Conservation (phyloP, 345 rosid genomes). For the Hypericum perforatum region DNA sequence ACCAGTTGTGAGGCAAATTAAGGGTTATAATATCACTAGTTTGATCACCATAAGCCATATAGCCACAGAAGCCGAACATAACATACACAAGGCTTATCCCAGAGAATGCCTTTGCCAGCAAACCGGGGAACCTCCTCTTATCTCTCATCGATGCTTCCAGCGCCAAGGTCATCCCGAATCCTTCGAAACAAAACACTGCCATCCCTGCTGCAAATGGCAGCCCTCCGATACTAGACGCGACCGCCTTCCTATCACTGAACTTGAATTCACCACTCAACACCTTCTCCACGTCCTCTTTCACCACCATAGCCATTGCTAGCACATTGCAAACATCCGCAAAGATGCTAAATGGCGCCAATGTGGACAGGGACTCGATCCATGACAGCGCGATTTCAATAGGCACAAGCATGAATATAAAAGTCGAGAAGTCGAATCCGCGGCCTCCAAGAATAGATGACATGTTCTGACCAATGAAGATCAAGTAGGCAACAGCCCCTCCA, state of each 20-base stretch:
- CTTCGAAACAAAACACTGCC: conserved; percentile 92
- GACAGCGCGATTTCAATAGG: conserved; percentile 68
- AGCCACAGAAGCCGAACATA: conserved; percentile 68
- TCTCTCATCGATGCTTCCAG: conserved; percentile 78
- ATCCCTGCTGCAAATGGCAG: conserved; percentile 83
- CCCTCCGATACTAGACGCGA: conserved; percentile 49
- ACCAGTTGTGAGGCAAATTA: conserved; percentile 68
- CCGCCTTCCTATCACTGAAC: conserved; percentile 56
- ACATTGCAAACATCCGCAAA: conserved; percentile 75
- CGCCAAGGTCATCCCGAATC: conserved; percentile 86
- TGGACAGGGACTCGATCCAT: conserved; percentile 64
- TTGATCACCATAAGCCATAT: conserved; percentile 83
- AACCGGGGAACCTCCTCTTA: conserved; percentile 40
- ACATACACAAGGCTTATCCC: conserved; percentile 57
- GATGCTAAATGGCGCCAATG: conserved; percentile 73
- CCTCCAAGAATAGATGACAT: conserved; percentile 47
- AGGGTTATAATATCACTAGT: conserved; percentile 75
- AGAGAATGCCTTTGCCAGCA: conserved; percentile 52
- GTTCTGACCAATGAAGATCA: conserved; percentile 81
- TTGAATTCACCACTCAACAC: conserved; percentile 53
- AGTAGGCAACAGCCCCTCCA: conserved; percentile 81
- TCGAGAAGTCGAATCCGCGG: conserved; percentile 22
- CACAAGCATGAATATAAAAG: conserved; percentile 58
- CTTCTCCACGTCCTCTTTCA: conserved; percentile 54
- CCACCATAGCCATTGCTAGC: conserved; percentile 60